A percentile compares a stretch with the other conserved stretches of the same genome.
Evolutionary conservation across 331 rosid species (phyloP).

Genomic region (Pyrus hybrid): DNA sequence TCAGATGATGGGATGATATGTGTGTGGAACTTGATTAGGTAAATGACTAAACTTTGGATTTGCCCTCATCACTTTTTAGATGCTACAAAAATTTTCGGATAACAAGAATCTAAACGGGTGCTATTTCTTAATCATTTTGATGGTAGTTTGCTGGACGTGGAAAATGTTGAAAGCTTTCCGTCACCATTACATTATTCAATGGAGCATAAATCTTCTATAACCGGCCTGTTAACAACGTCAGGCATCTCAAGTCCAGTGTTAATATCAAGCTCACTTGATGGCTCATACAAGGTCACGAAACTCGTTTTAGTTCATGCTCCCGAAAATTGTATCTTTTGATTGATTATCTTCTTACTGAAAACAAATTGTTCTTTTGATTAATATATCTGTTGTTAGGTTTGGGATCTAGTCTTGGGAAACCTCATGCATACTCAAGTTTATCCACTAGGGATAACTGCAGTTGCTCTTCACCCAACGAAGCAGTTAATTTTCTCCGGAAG

Average conservation of each 20-base stretch:
- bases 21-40: conserved; percentile 70
- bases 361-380: background rate
- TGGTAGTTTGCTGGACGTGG: conserved; percentile 56
- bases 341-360: background rate
- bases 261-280: conserved; percentile 70
- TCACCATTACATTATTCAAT: conserved; percentile 30
- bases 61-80: background rate
- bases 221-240: conserved; percentile 45
- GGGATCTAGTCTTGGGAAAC: conserved; percentile 53
- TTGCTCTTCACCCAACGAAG: conserved; percentile 43
- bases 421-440: conserved; percentile 39
- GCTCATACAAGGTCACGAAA: conserved; percentile 58
- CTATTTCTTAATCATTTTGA: conserved; percentile 13
- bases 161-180: conserved; percentile 31
- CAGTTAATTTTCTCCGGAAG: conserved; percentile 49
- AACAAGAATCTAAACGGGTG: background rate
- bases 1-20: conserved; percentile 55
- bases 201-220: conserved; percentile 48
- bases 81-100: background rate
- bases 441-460: conserved; percentile 37
- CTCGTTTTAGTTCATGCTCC: background rate
- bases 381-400: conserved; percentile 28
- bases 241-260: conserved; percentile 23
- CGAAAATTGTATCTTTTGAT: background rate
- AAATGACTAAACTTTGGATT: background rate